Evolutionary conservation across 2,329 filamentous ascomycete genomes (phyloP).

Genomic region (Neoarthrinium moseri): DNA sequence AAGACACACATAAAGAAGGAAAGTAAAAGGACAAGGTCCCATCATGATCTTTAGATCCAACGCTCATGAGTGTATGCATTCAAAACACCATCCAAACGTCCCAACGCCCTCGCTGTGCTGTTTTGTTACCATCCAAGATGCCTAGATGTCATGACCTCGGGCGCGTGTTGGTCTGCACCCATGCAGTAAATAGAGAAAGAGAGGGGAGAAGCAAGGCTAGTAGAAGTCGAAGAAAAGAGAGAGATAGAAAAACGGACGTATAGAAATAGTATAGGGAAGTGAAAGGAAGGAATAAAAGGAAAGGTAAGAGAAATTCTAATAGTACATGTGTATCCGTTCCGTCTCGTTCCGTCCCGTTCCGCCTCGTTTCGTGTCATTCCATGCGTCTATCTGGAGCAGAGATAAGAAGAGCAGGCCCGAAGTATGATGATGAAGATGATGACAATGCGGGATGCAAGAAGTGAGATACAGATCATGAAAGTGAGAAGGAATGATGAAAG

Average conservation of each 20-base stretch:
- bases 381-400: slow-evolving; percentile 6
- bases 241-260: slow-evolving; percentile 14
- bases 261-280: no score
- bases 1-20: slow-evolving; percentile 6
- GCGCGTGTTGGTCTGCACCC: no score
- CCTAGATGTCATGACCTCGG: no score
- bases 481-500: neutral
- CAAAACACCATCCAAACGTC: neutral
- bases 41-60: slow-evolving; percentile 3
- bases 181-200: slow-evolving; percentile 15
- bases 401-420: neutral
- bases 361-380: neutral
- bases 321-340: slow-evolving; percentile 10
- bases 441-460: neutral
- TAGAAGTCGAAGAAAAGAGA: slow-evolving; percentile 4
- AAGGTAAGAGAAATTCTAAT: slow-evolving; percentile 1
- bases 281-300: slow-evolving; percentile 11
- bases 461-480: neutral
- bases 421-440: slow-evolving; percentile 2
- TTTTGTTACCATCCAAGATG: no score
- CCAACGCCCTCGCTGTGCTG: slow-evolving; percentile 1
- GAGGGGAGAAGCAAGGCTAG: slow-evolving; percentile 11
- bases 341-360: no score
- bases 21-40: slow-evolving; percentile 8
- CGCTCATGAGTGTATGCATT: neutral